Conservation (phyloP, 2,329 filamentous ascomycete genomes). For the Orbilia ellipsospora region DNA sequence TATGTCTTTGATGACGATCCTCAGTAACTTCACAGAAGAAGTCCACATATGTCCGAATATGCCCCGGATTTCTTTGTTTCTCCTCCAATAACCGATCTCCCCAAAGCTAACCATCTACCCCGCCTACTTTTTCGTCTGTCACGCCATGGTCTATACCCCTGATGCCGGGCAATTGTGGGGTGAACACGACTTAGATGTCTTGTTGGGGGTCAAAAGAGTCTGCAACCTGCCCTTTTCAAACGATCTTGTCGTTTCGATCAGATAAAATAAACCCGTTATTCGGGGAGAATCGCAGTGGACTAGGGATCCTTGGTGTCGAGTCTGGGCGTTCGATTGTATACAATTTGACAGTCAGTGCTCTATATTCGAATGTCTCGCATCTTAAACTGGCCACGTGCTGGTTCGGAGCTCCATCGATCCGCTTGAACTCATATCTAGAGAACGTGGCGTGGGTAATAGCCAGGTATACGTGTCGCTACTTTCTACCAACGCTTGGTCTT, state of each 20-base stretch:
- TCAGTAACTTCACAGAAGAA: background rate
- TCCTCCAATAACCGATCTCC: background rate
- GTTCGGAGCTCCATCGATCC: conserved; percentile 17
- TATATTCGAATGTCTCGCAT: conserved; percentile 19
- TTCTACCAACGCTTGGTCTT: background rate
- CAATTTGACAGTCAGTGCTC: background rate
- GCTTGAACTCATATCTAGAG: conserved; percentile 1
- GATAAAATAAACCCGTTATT: conserved; percentile 6
- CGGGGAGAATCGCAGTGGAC: conserved; percentile 5
- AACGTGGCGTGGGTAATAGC: conserved; percentile 2
- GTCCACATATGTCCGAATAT: background rate
- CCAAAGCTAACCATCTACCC: conserved; percentile 10
- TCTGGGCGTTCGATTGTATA: background rate
- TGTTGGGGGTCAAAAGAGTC: conserved; percentile 31
- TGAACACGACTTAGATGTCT: conserved; percentile 29
- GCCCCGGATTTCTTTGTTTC: background rate
- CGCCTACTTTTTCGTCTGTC: conserved; percentile 25
- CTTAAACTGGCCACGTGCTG: conserved; percentile 20
- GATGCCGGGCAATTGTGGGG: conserved; percentile 43
- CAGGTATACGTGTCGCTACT: background rate
- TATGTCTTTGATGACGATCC: background rate
- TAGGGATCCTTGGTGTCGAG: conserved; percentile 16
- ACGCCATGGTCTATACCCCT: conserved; percentile 37
- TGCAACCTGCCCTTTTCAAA: conserved; percentile 21
- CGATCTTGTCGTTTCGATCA: background rate